phyloP scores from a whole-genome alignment of 495 filamentous ascomycete species.

The Neurospora sp. region DNA sequence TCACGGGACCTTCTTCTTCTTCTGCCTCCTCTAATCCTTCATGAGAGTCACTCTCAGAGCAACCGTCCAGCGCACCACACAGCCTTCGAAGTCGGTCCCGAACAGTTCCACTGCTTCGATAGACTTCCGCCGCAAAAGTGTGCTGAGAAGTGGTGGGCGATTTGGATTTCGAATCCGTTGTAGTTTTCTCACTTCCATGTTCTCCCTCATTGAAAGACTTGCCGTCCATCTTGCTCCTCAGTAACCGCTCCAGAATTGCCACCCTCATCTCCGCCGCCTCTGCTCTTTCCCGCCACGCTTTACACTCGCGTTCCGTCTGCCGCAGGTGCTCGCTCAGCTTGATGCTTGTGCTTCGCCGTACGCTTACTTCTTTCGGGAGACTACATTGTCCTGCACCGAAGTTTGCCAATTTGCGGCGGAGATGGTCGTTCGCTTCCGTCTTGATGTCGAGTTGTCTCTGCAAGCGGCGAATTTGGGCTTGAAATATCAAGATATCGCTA shows the following conservation, averaged over 20 bases:
- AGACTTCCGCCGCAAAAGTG: neutral
- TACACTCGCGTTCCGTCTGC: slow-evolving; percentile 30
- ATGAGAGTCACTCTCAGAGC: neutral
- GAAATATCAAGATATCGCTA: slow-evolving; percentile 28
- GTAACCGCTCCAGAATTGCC: slow-evolving; percentile 24
- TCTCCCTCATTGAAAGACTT: neutral
- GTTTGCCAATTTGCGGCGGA: slow-evolving; percentile 24
- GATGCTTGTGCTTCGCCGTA: neutral
- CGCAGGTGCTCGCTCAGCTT: slow-evolving; percentile 35
- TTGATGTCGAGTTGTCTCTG: slow-evolving; percentile 30
- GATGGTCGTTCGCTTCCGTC: slow-evolving; percentile 30
- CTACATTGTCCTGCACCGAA: slow-evolving; percentile 16
- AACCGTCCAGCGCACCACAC: neutral
- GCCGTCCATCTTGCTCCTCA: slow-evolving; percentile 10
- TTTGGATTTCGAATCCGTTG: neutral
- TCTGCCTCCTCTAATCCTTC: neutral
- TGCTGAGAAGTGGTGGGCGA: neutral
- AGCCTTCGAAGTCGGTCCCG: neutral
- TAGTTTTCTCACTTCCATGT: neutral
- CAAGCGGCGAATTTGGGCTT: slow-evolving; percentile 34
- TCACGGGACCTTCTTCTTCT: neutral
- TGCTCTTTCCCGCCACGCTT: slow-evolving; percentile 40
- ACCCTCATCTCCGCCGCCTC: slow-evolving; percentile 40
- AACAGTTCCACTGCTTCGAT: neutral
- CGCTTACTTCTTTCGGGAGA: slow-evolving; percentile 6